Base-by-base conservation (phyloP, 306 rosid species). In the Alnus glutinosa region DNA sequence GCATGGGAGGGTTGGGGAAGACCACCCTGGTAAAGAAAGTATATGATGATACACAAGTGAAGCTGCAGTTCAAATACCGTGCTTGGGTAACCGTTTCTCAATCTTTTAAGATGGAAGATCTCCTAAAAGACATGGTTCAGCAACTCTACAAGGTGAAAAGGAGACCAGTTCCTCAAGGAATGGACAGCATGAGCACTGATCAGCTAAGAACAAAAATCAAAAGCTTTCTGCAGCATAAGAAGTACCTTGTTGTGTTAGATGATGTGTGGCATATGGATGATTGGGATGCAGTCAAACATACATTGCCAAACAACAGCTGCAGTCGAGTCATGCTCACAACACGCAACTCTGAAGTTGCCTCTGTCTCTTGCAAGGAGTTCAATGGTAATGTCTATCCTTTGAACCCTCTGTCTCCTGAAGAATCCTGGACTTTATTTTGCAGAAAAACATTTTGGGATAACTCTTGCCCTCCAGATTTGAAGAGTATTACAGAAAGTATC, bases 1-100 rank as follows among this genome's bases (percentile, higher is more conserved):
- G 90, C 23, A 89, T 89, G 90, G 92, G 92, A 30, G 92, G 92
- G 1, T 15, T 82, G 79, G 92, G 92, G 72, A 89, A 89, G 42
- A 84, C 92, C 44, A 84, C 92, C 18, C 15, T 86, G 49, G 92
- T 85, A 51, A 89, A 89, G 82, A 88, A 86, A 78, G 86, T 86
- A 44, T 89, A 78, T 39, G 90, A 89, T 7, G 87, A 86, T 47
- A 83, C 77, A 57, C 82, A 73, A 52, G 90, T 89, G 55, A 80
- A 80, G 86, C 85, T 80, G 44, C 78, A 81, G 9, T 89, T 84
- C 75, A 76, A 83, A 74, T 80, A 84, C 9, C 90, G 81, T 48
- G 90, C 92, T 76, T 89, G 92, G 92, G 75, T 86, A 67, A 78
- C 81, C 36, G 85, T 76, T 42, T 73, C 89, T 51, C 81, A 78